Percentiles rank a stretch among this genome's conserved stretches.
Conservation (phyloP, 208 protist genomes). For the Strigomonas culicis region DNA sequence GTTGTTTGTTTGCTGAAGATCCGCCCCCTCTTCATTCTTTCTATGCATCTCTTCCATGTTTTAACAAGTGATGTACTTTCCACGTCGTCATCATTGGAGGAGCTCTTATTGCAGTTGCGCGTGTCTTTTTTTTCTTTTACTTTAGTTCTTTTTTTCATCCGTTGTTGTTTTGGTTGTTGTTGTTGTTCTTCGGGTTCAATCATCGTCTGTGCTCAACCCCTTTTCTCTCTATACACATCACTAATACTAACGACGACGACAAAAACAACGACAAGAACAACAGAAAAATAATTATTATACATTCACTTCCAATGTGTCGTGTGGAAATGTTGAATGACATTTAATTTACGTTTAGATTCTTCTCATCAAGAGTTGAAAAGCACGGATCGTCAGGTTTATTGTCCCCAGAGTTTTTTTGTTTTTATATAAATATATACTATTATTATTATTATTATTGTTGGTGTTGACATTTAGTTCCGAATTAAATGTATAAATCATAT, state of each 20-base stretch:
- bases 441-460: too few relatives aligned
- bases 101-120: neutral
- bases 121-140: slow-evolving; percentile 8
- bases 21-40: too few relatives aligned
- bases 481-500: too few relatives aligned
- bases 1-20: too few relatives aligned
- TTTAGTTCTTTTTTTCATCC: neutral
- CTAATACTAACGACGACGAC: neutral
- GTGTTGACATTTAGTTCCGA: too few relatives aligned
- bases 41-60: slow-evolving; percentile 1
- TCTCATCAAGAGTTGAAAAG: neutral
- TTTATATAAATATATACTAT: too few relatives aligned
- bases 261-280: neutral
- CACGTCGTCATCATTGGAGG: neutral
- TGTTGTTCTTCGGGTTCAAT: neutral
- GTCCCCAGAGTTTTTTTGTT: neutral
- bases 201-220: slow-evolving; percentile 3
- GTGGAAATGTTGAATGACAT: neutral
- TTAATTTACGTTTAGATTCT: slow-evolving; percentile 1
- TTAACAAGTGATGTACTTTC: neutral
- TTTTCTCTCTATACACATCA: neutral
- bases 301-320: neutral
- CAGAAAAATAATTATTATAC: neutral
- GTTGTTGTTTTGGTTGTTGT: neutral
- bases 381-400: neutral